Conservation (phyloP, 768 basidiomycete genomes). For the Termitomyces sp. region DNA sequence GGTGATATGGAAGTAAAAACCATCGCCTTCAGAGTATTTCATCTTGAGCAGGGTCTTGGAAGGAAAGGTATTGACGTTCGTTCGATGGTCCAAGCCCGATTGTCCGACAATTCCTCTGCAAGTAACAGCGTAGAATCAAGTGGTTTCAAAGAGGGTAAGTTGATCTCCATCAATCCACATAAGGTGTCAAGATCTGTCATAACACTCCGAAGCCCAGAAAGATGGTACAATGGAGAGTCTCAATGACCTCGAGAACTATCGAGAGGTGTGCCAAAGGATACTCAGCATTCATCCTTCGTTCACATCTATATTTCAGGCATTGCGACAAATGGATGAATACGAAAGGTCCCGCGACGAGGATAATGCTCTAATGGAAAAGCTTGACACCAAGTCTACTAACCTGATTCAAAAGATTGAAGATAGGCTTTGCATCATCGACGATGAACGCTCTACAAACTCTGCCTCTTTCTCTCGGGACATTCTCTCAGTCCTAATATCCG, state of each 20-base stretch:
- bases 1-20: not conserved
- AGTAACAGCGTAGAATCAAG: not conserved
- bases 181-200: not conserved
- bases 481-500: conserved; percentile 4
- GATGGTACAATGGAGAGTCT: not conserved
- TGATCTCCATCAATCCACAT: not conserved
- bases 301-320: not conserved
- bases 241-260: not conserved
- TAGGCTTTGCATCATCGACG: not conserved
- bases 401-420: not conserved
- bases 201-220: not conserved
- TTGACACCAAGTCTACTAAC: not conserved
- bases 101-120: not conserved
- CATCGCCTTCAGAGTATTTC: not conserved
- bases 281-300: not conserved
- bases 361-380: not conserved
- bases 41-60: not conserved
- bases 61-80: not conserved
- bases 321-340: conserved; percentile 2
- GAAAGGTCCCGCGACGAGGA: conserved; percentile 3
- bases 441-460: not conserved
- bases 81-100: not conserved
- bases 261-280: not conserved
- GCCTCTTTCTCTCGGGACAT: not conserved
- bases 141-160: not conserved